A percentile compares a stretch with the other conserved stretches of the same genome.
phyloP scores from a whole-genome alignment of 345 rosid genomes.

The Rhizophora mangle region DNA sequence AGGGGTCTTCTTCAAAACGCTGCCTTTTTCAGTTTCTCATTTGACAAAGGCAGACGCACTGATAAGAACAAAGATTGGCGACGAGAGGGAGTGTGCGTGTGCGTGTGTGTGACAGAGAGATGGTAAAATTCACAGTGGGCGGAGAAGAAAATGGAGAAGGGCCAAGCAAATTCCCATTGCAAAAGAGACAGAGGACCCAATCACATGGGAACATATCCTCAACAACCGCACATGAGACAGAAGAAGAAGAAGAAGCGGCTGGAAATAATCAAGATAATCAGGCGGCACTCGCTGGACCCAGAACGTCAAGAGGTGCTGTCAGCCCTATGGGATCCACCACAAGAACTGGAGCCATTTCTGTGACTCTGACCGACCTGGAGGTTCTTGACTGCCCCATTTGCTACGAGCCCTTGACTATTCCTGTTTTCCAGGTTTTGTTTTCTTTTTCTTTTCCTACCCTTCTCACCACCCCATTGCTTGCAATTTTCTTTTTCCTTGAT shows the following conservation, averaged over 20 bases:
- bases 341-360: conserved; percentile 14
- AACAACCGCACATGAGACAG: too few relatives aligned
- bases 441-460: background rate
- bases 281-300: background rate
- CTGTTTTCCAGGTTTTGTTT: conserved; percentile 44
- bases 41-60: too few relatives aligned
- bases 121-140: conserved; percentile 33
- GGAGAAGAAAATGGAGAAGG: conserved; percentile 31
- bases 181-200: conserved; percentile 22
- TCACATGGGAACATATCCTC: background rate
- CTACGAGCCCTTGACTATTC: conserved; percentile 38
- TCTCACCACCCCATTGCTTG: too few relatives aligned
- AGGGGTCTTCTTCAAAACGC: too few relatives aligned
- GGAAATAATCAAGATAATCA: conserved; percentile 2
- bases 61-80: background rate
- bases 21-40: too few relatives aligned
- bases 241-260: background rate
- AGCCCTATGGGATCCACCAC: conserved; percentile 8
- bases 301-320: conserved; percentile 1
- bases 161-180: conserved; percentile 21
- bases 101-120: background rate
- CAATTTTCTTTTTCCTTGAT: too few relatives aligned
- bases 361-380: conserved; percentile 40
- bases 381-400: conserved; percentile 50
- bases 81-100: too few relatives aligned